These are phyloP conservation scores for Lecanoromycetidae sp. DNA, from an alignment of 2,329 filamentous ascomycete species.

Conservation along the genomic window DNA sequence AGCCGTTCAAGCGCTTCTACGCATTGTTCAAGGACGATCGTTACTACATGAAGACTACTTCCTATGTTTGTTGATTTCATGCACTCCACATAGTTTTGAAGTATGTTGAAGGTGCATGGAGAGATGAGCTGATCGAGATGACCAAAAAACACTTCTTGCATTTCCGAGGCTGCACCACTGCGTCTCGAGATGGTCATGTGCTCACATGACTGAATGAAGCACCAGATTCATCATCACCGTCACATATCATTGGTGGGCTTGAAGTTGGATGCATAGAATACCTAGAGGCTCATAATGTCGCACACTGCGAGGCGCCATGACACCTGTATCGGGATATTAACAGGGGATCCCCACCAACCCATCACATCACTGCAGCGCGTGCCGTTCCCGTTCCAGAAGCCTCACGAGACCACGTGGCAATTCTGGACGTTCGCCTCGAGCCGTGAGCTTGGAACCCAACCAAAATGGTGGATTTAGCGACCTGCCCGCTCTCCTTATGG, in stretches of 20 bases:
- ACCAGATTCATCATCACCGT: not conserved
- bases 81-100: no score
- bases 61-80: no score
- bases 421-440: constrained; percentile 2
- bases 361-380: constrained; percentile 7
- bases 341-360: constrained; percentile 6
- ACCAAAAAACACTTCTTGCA: no score
- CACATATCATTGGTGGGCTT: constrained; percentile 2
- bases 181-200: no score
- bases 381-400: constrained; percentile 11
- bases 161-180: no score
- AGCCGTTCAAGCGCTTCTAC: no score
- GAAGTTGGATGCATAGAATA: not conserved
- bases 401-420: constrained; percentile 7
- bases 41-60: no score
- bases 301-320: not conserved
- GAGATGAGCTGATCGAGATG: no score
- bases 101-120: no score
- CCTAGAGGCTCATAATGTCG: constrained; percentile 2
- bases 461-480: not conserved
- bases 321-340: not conserved
- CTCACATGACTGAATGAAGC: no score
- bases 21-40: no score
- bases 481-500: not conserved
- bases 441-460: constrained; percentile 10